Percentiles rank a stretch among this genome's conserved stretches.
These are phyloP conservation scores for Cystobasidium sp. DNA, from an alignment of 1,284 basidiomycete species.

Conservation along the genomic window DNA sequence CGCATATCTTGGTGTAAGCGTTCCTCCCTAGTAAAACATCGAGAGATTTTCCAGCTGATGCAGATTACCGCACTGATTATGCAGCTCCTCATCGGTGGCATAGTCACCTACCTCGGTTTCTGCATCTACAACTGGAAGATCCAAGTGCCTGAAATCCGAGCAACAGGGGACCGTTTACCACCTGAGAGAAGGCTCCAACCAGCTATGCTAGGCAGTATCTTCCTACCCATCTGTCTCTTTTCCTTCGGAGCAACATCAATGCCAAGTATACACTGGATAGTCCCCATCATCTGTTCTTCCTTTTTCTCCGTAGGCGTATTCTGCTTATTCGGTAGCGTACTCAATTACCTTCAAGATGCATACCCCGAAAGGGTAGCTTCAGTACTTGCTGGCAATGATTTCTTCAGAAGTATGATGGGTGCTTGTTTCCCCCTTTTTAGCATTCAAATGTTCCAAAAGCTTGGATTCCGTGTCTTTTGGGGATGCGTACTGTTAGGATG, in stretches of 20 bases:
- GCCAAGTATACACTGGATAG: conserved; percentile 52
- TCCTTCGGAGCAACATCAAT: conserved; percentile 56
- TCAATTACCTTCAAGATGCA: conserved; percentile 37
- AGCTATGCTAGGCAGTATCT: conserved; percentile 43
- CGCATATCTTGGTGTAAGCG: conserved; percentile 32
- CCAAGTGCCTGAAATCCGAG: conserved; percentile 35
- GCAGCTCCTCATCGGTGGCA: conserved; percentile 34
- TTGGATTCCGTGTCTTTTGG: conserved; percentile 34
- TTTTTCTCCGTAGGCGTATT: conserved; percentile 43
- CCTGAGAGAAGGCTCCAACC: conserved; percentile 24
- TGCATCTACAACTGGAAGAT: conserved; percentile 36
- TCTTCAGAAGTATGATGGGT: conserved; percentile 46
- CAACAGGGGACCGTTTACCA: conserved; percentile 10
- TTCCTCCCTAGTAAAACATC: neutral
- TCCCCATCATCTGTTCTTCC: conserved; percentile 35
- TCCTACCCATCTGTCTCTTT: conserved; percentile 73
- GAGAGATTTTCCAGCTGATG: neutral
- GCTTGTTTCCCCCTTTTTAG: conserved; percentile 36
- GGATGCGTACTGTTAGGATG: conserved; percentile 39
- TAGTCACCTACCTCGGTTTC: conserved; percentile 42
- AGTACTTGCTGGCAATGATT: conserved; percentile 49
- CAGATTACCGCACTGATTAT: neutral
- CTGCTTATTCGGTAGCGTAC: conserved; percentile 45
- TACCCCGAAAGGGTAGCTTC: conserved; percentile 44
- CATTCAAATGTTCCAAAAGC: conserved; percentile 31